Evolutionary conservation across 2,329 filamentous ascomycete genomes (phyloP).

Genomic region (Aspergillus sp.): DNA sequence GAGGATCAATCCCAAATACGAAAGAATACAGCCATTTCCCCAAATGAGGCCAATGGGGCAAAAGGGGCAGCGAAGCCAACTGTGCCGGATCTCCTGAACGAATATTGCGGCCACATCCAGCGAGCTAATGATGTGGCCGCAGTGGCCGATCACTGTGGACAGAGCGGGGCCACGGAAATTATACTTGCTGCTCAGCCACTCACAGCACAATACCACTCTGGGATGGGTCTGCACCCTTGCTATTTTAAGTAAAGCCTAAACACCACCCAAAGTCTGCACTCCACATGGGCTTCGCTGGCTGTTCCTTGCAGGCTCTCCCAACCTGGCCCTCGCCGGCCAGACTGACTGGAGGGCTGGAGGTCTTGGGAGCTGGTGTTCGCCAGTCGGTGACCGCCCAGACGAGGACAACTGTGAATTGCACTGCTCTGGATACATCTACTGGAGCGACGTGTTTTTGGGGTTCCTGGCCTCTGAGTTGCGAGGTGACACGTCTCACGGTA

Average conservation of each 20-base stretch:
- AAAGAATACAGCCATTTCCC: too few relatives aligned
- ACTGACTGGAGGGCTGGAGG: too few relatives aligned
- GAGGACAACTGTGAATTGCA: too few relatives aligned
- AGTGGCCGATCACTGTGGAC: background rate
- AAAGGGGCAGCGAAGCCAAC: too few relatives aligned
- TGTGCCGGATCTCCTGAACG: background rate
- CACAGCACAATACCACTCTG: background rate
- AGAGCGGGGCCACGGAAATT: slow-evolving; percentile 6
- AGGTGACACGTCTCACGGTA: background rate
- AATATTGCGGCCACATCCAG: slow-evolving; percentile 1
- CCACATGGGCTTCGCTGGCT: background rate
- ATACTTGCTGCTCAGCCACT: background rate
- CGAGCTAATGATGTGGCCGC: background rate
- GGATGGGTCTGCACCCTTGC: background rate
- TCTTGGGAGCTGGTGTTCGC: too few relatives aligned
- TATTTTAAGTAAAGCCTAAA: background rate
- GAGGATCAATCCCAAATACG: background rate
- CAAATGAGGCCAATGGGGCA: background rate
- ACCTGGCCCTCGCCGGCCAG: too few relatives aligned
- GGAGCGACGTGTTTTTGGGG: background rate
- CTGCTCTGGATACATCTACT: too few relatives aligned
- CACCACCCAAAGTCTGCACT: background rate
- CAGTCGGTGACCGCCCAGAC: too few relatives aligned
- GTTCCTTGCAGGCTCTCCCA: slow-evolving; percentile 1
- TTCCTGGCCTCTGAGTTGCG: background rate